A percentile compares a stretch with the other conserved stretches of the same genome.
These are phyloP conservation scores for Oryza glumipatula DNA, from an alignment of 176 grass and related monocot genomes.

Conservation along the genomic window DNA sequence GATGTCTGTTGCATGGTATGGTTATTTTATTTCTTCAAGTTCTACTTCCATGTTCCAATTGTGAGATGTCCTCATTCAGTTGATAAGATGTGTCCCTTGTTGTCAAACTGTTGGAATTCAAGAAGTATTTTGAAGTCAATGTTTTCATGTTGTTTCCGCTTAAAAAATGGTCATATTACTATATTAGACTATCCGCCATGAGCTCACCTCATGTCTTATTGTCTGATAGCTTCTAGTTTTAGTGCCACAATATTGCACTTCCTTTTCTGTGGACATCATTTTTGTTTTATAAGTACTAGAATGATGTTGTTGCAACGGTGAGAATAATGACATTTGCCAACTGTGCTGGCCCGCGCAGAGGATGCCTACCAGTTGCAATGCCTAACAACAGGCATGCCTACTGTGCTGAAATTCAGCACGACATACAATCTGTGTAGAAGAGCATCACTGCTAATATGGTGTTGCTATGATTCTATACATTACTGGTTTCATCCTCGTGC, in stretches of 20 bases:
- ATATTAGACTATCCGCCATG: background rate
- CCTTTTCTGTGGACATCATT: slow-evolving; percentile 2
- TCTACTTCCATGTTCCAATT: slow-evolving; percentile 3
- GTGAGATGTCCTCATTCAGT: background rate
- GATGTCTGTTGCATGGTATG: slow-evolving; percentile 99
- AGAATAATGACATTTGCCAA: slow-evolving; percentile 61
- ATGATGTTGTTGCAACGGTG: slow-evolving; percentile 22
- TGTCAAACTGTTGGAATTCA: background rate
- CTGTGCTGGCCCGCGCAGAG: slow-evolving; percentile 69
- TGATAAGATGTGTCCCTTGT: background rate
- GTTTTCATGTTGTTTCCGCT: background rate
- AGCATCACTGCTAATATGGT: slow-evolving; percentile 56
- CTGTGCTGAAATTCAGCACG: slow-evolving; percentile 64
- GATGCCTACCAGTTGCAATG: slow-evolving; percentile 72
- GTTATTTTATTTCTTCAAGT: background rate
- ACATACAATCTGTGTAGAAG: slow-evolving; percentile 61
- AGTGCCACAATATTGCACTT: slow-evolving; percentile 20
- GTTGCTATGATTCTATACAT: slow-evolving; percentile 59
- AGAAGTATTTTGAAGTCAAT: background rate
- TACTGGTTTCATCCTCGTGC: slow-evolving; percentile 69
- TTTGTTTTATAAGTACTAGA: slow-evolving; percentile 40
- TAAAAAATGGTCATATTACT: background rate
- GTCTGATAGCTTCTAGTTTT: slow-evolving; percentile 14
- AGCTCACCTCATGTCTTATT: slow-evolving; percentile 2
- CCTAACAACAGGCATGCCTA: slow-evolving; percentile 60